Conservation (phyloP, 371 early-diverging fungal genomes). For the Mortierella polycephala region DNA sequence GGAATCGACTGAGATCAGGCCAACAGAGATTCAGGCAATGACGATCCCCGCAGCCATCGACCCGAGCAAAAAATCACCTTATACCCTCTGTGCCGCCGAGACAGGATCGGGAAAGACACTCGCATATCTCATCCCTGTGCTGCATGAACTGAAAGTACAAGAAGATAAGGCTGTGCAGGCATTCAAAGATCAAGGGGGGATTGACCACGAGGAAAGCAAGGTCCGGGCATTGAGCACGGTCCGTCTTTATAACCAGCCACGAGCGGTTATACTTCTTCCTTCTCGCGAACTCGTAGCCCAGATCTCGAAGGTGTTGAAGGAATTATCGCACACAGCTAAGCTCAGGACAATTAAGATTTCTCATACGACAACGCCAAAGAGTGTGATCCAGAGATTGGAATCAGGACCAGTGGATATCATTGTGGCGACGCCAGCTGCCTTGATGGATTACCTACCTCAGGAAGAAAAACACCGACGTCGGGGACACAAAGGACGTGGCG, state of each 20-base stretch:
- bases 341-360: slow-evolving; percentile 75
- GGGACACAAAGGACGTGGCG: not conserved
- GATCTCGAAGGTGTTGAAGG: slow-evolving; percentile 73
- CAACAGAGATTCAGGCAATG: slow-evolving; percentile 94
- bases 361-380: slow-evolving; percentile 55
- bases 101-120: slow-evolving; percentile 99
- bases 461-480: not conserved
- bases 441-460: slow-evolving; percentile 55
- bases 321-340: slow-evolving; percentile 75
- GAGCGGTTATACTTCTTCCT: slow-evolving; percentile 95
- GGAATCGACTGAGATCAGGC: slow-evolving; percentile 53
- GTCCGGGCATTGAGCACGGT: slow-evolving; percentile 42
- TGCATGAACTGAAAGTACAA: slow-evolving; percentile 75
- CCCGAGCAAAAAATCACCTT: slow-evolving; percentile 57
- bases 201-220: slow-evolving; percentile 32
- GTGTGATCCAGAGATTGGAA: slow-evolving; percentile 56
- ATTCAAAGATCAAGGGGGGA: slow-evolving; percentile 41
- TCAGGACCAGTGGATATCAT: slow-evolving; percentile 81
- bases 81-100: slow-evolving; percentile 89
- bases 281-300: slow-evolving; percentile 94
- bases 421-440: slow-evolving; percentile 80
- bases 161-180: slow-evolving; percentile 73
- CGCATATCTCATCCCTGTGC: slow-evolving; percentile 92
- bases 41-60: slow-evolving; percentile 83
- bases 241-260: slow-evolving; percentile 75